phyloP scores from a whole-genome alignment of 1,284 basidiomycete genomes.

The Tilletia indica region DNA sequence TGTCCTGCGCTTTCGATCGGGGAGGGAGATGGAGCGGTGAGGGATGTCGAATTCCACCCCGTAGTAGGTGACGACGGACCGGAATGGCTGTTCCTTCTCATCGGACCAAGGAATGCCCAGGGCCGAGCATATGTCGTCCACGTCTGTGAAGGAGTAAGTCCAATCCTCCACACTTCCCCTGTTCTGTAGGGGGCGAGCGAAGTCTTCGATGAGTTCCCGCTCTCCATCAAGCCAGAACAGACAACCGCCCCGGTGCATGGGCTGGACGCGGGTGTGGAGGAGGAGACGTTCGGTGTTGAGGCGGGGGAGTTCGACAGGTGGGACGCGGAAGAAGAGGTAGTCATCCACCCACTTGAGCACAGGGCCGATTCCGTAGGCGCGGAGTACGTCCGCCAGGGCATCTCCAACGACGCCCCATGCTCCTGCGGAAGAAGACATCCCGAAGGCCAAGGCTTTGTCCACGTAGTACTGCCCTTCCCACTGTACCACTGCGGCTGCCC shows the following conservation, averaged over 20 bases:
- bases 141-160: not conserved
- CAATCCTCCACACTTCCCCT: too few species aligned
- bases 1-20: not conserved
- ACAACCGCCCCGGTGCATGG: not conserved
- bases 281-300: not conserved
- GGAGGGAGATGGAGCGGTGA: not conserved
- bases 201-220: not conserved
- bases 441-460: not conserved
- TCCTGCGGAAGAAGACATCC: not conserved
- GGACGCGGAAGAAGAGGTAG: not conserved
- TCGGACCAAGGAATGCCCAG: not conserved
- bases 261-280: not conserved
- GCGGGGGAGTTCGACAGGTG: not conserved
- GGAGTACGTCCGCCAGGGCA: not conserved
- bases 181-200: not conserved
- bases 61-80: not conserved
- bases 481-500: not conserved
- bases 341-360: slow-evolving; percentile 9
- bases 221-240: not conserved
- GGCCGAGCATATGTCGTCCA: not conserved
- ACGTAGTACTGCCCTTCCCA: not conserved
- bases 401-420: not conserved
- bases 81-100: not conserved
- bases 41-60: not conserved
- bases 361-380: not conserved